phyloP scores from a whole-genome alignment of 148 eudicot species.

The Diospyros kaki region DNA sequence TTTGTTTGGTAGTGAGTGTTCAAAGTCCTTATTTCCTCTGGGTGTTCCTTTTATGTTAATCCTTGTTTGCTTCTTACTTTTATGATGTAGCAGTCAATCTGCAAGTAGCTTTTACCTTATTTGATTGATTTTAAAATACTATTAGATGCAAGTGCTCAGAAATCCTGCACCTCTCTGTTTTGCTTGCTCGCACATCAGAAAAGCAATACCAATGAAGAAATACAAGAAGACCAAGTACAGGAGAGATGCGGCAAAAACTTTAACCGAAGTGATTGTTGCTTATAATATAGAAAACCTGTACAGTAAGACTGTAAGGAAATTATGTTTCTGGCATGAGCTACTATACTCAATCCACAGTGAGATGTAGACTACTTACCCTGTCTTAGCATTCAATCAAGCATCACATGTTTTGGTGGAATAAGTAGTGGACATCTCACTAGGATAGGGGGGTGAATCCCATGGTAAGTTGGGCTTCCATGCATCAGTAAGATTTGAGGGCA shows the following conservation, averaged over 20 bases:
- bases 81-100: neutral
- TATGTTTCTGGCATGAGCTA: neutral
- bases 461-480: conserved; percentile 32
- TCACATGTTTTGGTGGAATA: conserved; percentile 48
- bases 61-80: neutral
- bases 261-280: neutral
- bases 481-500: conserved; percentile 35
- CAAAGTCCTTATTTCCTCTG: neutral
- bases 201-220: neutral
- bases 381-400: conserved; percentile 9
- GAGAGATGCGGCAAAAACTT: neutral
- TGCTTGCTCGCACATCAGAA: neutral
- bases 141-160: neutral
- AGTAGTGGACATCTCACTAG: conserved; percentile 57
- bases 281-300: neutral
- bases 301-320: neutral
- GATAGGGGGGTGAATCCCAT: conserved; percentile 74
- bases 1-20: neutral
- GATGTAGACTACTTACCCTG: conserved; percentile 7
- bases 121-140: neutral
- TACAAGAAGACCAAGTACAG: neutral
- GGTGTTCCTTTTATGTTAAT: neutral
- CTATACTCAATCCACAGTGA: neutral
- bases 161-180: neutral
- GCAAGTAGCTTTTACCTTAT: neutral